Percentiles rank a stretch among this genome's conserved stretches.
Evolutionary conservation across 2,329 filamentous ascomycete genomes (phyloP).

Genomic region (Lasiodiplodia citricola): DNA sequence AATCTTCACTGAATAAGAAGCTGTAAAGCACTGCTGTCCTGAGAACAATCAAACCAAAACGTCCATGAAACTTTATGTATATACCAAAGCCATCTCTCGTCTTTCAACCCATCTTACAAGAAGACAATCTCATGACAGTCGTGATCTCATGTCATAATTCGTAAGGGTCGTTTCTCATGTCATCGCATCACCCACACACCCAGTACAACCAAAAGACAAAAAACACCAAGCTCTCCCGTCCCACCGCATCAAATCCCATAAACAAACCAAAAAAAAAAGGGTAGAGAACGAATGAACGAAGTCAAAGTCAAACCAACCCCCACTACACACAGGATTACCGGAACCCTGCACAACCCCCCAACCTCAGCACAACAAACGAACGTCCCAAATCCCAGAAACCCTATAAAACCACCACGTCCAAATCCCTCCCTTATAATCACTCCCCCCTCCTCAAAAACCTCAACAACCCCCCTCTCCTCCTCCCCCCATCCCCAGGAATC

Average conservation of each 20-base stretch:
- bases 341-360: no score
- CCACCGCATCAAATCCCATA: no score
- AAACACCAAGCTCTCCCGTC: background rate
- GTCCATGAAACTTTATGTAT: no score
- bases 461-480: background rate
- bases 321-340: no score
- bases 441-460: conserved; percentile 13
- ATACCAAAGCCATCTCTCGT: background rate
- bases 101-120: background rate
- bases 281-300: no score
- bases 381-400: background rate
- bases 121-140: background rate
- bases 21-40: no score
- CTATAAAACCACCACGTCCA: background rate
- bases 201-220: background rate
- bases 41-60: no score
- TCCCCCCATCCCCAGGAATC: background rate
- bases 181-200: no score
- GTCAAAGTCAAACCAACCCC: no score
- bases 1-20: no score
- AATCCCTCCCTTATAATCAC: background rate
- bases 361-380: background rate
- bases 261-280: no score
- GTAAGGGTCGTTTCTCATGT: background rate
- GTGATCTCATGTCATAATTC: background rate